A percentile compares a stretch with the other conserved stretches of the same genome.
Evolutionary conservation across 2,329 filamentous ascomycete species (phyloP).

Genomic region (Parasarocladium wereldwijsianum): DNA sequence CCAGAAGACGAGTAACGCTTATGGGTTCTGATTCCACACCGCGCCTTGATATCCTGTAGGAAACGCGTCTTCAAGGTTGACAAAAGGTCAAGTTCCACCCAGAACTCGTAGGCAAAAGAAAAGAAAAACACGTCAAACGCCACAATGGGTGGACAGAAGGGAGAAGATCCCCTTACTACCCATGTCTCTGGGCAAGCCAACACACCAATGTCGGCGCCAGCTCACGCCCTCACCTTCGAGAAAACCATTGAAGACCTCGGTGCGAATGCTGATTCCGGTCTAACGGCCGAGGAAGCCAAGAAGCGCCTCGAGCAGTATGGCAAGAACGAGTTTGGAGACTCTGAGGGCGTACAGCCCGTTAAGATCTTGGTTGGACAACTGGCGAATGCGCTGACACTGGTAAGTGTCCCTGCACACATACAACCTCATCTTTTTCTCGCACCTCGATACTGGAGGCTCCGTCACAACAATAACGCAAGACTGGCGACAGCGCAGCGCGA

Average conservation of each 20-base stretch:
- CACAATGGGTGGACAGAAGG: slow-evolving; percentile 12
- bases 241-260: slow-evolving; percentile 38
- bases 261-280: slow-evolving; percentile 40
- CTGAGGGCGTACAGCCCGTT: slow-evolving; percentile 40
- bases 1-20: too few relatives aligned
- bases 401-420: too few relatives aligned
- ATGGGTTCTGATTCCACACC: too few relatives aligned
- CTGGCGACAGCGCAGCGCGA: not conserved
- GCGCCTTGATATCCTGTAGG: too few relatives aligned
- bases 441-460: too few relatives aligned
- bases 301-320: slow-evolving; percentile 41
- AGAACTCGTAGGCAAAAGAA: not conserved
- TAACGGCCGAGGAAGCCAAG: slow-evolving; percentile 38
- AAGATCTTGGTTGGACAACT: slow-evolving; percentile 53
- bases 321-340: slow-evolving; percentile 47
- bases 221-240: slow-evolving; percentile 37
- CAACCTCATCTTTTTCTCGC: too few relatives aligned
- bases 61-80: too few relatives aligned
- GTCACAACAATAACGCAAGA: too few relatives aligned
- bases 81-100: slow-evolving; percentile 1
- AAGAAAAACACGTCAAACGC: slow-evolving; percentile 3
- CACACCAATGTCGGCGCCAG: slow-evolving; percentile 33
- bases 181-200: slow-evolving; percentile 14
- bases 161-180: slow-evolving; percentile 11
- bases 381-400: slow-evolving; percentile 55